Evolutionary conservation across 768 basidiomycete genomes (phyloP).

Genomic region (Amanita fuliginea): DNA sequence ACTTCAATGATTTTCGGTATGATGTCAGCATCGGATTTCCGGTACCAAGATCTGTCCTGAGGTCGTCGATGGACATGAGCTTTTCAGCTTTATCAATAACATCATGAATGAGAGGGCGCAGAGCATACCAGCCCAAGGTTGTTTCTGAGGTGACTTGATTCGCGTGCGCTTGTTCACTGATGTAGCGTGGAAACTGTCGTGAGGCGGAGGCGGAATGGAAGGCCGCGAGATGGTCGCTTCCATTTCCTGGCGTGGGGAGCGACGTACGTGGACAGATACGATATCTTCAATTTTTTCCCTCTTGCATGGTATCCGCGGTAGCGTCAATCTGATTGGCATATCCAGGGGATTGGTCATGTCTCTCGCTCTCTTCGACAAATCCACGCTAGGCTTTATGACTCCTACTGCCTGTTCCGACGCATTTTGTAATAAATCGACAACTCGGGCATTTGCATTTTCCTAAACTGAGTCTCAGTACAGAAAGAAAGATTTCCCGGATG

Average conservation of each 20-base stretch:
- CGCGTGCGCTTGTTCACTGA: neutral
- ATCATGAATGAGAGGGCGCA: neutral
- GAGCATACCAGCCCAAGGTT: neutral
- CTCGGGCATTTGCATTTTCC: neutral
- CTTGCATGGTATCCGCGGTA: neutral
- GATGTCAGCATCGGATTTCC: neutral
- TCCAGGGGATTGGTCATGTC: neutral
- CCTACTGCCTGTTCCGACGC: neutral
- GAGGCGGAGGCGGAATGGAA: neutral
- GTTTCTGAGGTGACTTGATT: neutral
- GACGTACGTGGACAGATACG: neutral
- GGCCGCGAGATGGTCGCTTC: neutral
- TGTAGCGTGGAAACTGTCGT: neutral
- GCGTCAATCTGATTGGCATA: neutral
- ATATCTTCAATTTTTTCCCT: neutral
- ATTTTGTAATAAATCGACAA: neutral
- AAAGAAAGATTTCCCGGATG: neutral
- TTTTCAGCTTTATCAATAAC: neutral
- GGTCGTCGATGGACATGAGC: neutral
- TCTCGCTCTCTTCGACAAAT: neutral
- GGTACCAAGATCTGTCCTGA: neutral
- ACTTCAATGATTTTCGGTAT: conserved; percentile 30
- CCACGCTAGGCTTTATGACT: too few species aligned
- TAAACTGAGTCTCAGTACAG: neutral
- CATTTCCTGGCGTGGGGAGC: neutral